Evolutionary conservation across 2,329 filamentous ascomycete species (phyloP), one percentile per base, ranked within the genome.

Genomic region (Talaromyces sp.): DNA sequence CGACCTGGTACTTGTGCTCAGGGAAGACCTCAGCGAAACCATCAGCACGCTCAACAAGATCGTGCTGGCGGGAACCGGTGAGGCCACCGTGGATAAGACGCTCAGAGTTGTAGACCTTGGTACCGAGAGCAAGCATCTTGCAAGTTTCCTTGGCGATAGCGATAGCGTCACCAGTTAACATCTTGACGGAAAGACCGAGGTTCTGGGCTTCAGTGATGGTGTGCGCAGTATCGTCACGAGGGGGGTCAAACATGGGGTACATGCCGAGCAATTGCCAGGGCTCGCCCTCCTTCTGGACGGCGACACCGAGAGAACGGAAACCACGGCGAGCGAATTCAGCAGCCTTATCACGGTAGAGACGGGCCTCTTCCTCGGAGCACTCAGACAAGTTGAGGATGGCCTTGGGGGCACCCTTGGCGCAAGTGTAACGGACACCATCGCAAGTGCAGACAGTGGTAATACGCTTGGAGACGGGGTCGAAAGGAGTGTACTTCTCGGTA

Each of bases 131-230:
- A 73, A 90, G 83, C 86, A 90, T 90, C 81, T 90, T 89, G 84
- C 88, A 90, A 69, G 88, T 90, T 79, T 91, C 88, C 81, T 90
- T 90, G 65, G 88, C 88, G 70, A 90, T 91, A 71, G 89, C 88
- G 71, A 90, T 89, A 69, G 89, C 89, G 74, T 90, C 89, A 84
- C 89, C 88, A 78, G 88, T 91, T 77, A 90, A 81, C 89, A 90
- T 90, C 85, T 90, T 90, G 70, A 90, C 88, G 65, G 85, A 86
- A 27, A 91, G 87, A 81, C 89, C 88, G 64, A 90, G 86, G 74
- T 88, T 85, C 75, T 89, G 86, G 68, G 88, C 88, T 80, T 90
- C 88, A 71, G 89, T 80, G 72, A 90, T 90, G 67, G 88, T 90
- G 79, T 90, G 87, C 65, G 88, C 88, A 64, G 88, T 91, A 77